Evolutionary conservation across 2,329 filamentous ascomycete genomes (phyloP), one percentile per base, ranked within the genome.

Genomic region (Aspergillus spinulosporus): DNA sequence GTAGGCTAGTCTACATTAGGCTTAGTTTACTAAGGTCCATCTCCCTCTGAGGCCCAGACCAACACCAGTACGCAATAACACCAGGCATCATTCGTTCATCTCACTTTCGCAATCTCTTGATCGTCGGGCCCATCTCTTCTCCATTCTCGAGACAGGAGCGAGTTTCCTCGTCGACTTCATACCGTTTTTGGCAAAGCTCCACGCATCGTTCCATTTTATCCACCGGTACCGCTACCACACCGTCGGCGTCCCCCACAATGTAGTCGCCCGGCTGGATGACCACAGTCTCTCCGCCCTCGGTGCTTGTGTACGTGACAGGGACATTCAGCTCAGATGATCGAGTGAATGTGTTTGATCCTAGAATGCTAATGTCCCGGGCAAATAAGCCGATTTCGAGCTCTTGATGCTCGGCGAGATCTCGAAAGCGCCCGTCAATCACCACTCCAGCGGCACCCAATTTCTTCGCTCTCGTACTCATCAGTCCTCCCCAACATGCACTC

Each of bases 391-490:
- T 59, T 2, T 59, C 63, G 45, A 73, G 49, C 11, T 68, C 63
- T 2, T 62, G 61, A 44, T 71, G 68, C 56, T 75, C 73, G 21
- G 67, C 56, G 4, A 76, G 55, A 57, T 75, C 72, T 11, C 73
- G 61, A 58, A 76, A 72, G 8, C 67, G 66, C 5, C 74, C 74
- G 61, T 76, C 73, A 46, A 76, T 67, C 4, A 76, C 66, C 3
- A 73, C 70, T 12, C 73, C 74, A 3, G 65, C 66, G 3, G 72
- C 73, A 4, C 72, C 73, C 1, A 69, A 58, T n/a, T 64, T 60
- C 57, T 72, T 65, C 1, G 72, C 70, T 2, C 72, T 60, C 4
- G 68, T 71, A 34, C 66, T 70, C 74, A 76, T 76, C 40, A 76
- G 55, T 1, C 73, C 74, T 12, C 74, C 74, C 65, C 67, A 76